Conservation (phyloP, 2,329 filamentous ascomycete species). For the Ophiocordyceps unilateralis region DNA sequence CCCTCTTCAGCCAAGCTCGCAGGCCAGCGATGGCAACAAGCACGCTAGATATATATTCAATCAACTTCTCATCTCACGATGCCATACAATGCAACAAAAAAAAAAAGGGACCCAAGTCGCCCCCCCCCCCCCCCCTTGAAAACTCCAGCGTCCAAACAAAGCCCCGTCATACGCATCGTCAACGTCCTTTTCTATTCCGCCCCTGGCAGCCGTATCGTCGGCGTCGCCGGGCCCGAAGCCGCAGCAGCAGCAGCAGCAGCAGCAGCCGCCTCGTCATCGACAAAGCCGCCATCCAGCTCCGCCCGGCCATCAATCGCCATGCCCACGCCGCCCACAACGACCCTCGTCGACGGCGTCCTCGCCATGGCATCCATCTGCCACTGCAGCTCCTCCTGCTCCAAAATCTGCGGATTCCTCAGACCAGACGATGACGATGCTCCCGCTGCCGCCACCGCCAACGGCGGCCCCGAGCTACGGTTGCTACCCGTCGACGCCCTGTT, state of each 20-base stretch:
- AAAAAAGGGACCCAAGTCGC: background rate
- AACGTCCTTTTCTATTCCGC: background rate
- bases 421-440: conserved; percentile 24
- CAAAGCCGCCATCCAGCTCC: background rate
- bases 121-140: too few relatives aligned
- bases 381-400: conserved; percentile 40
- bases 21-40: too few relatives aligned
- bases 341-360: conserved; percentile 15
- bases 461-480: conserved; percentile 26
- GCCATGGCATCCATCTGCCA: conserved; percentile 25
- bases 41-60: background rate
- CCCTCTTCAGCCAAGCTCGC: too few relatives aligned
- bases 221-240: background rate
- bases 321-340: conserved; percentile 7
- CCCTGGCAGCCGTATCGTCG: background rate
- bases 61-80: too few relatives aligned
- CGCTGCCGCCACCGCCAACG: conserved; percentile 14
- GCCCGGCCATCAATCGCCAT: background rate
- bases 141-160: background rate
- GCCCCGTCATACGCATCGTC: background rate
- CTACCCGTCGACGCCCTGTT: conserved; percentile 36
- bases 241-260: background rate
- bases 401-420: conserved; percentile 41
- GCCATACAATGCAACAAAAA: background rate
- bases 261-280: background rate